phyloP scores from a whole-genome alignment of 495 filamentous ascomycete species.

The Trypethelium eluteriae region DNA sequence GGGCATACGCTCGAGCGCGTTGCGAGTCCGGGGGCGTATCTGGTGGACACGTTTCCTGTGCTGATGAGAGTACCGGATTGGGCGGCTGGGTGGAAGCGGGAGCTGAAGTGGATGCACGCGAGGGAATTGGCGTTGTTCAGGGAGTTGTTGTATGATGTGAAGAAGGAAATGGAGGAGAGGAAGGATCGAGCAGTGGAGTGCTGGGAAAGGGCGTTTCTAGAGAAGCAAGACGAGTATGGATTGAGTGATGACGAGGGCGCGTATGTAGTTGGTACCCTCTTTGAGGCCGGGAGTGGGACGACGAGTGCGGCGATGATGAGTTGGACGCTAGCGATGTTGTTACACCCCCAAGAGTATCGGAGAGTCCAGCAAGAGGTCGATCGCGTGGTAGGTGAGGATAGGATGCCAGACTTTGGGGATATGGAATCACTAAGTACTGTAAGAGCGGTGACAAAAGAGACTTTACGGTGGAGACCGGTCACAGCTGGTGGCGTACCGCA shows the following conservation, averaged over 20 bases:
- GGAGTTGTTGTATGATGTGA: constrained; percentile 28
- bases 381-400: constrained; percentile 17
- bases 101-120: constrained; percentile 28
- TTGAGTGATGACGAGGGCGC: constrained; percentile 15
- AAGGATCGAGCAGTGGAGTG: constrained; percentile 5
- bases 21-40: constrained; percentile 30
- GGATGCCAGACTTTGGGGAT: constrained; percentile 27
- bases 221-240: constrained; percentile 22
- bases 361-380: constrained; percentile 32
- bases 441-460: constrained; percentile 30
- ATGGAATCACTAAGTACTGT: constrained; percentile 19
- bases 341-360: constrained; percentile 28
- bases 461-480: constrained; percentile 33
- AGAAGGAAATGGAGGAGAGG: constrained; percentile 25
- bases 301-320: constrained; percentile 30
- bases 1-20: constrained; percentile 32
- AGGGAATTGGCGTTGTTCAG: constrained; percentile 31
- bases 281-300: constrained; percentile 32
- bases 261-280: constrained; percentile 21
- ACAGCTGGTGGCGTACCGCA: constrained; percentile 32
- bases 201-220: constrained; percentile 11
- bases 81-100: constrained; percentile 34
- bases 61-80: constrained; percentile 32
- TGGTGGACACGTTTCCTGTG: constrained; percentile 34
- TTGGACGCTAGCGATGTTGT: constrained; percentile 32